Base-by-base conservation (phyloP, 768 basidiomycete genomes). In the Tulasnella sp. region DNA sequence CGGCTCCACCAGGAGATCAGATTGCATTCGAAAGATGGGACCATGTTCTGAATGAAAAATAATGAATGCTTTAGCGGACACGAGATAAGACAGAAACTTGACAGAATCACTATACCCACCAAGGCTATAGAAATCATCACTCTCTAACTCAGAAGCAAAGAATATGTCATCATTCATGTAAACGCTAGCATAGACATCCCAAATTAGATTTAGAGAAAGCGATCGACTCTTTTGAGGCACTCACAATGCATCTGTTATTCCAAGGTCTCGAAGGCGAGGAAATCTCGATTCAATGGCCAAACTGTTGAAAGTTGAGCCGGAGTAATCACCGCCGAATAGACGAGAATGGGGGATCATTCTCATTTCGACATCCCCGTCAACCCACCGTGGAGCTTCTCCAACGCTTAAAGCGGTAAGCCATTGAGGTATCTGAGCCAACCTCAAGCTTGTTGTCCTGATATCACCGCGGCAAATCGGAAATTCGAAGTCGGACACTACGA, bases 131-230 rank as follows among this genome's bases (percentile, higher is more conserved):
- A 48, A 53, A 20, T 33, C 12, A 2, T n/a, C 19, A 8, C 34
- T 16, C 3, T 25, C 6, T 9, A 55, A 15, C 19, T 16, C 42
- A 24, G 24, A 24, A 27, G 50, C 42, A 8, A 62, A 39, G 57
- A 60, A 62, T 44, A 58, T 51, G 48, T 63, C 62, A 41, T 63
- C 61, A 51, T 63, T 63, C 43, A 54, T 56, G 31, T 56, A 56
- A 19, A 56, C 32, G 41, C 55, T 52, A 12, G 3, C 20, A 34
- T 0, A 9, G 10, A 27, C 19, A 24, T 13, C 27, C 20, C 45
- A 16, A 9, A 9, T 7, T 25, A 16, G 27, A 45, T 45, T 10
- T 20, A n/a, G 53, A 32, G 27, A 16, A 27, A 24, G 37, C 33
- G 8, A 33, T 15, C 8, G 19, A 34, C 34, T n/a, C n/a, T 16